phyloP scores from a whole-genome alignment of 805 yeast species.

The Starmera amethionina region DNA sequence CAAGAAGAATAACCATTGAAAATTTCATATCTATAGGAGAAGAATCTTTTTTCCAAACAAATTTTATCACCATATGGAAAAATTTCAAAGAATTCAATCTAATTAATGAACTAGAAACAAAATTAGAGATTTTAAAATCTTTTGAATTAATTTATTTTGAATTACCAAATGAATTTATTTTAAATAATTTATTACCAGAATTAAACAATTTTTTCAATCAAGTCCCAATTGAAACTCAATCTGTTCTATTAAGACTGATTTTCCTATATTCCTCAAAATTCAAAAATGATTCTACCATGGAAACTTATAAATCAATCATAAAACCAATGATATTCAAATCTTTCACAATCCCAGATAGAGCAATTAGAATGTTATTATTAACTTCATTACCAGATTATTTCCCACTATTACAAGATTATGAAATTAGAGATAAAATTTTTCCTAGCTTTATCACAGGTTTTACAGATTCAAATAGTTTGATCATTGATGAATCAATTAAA shows the following conservation, averaged over 20 bases:
- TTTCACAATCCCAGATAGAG: constrained; percentile 63
- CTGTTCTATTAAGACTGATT: constrained; percentile 17
- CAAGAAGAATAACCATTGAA: constrained; percentile 27
- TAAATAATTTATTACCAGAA: constrained; percentile 62
- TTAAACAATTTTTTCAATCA: constrained; percentile 34
- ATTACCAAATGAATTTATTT: constrained; percentile 44
- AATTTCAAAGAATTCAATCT: constrained; percentile 48
- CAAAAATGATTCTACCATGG: constrained; percentile 16
- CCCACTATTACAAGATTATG: constrained; percentile 40
- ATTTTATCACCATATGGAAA: constrained; percentile 41
- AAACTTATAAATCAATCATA: constrained; percentile 30
- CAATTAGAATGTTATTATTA: constrained; percentile 64
- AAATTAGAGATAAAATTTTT: constrained; percentile 62
- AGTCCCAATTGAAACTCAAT: constrained; percentile 17
- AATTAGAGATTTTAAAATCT: constrained; percentile 33
- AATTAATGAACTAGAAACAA: constrained; percentile 38
- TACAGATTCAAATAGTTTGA: constrained; percentile 71
- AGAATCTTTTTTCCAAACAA: constrained; percentile 25
- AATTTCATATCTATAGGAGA: constrained; percentile 18
- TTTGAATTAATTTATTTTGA: constrained; percentile 24
- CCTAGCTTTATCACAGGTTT: constrained; percentile 69
- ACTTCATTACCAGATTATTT: constrained; percentile 49
- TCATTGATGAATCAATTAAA: constrained; percentile 72
- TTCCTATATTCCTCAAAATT: constrained; percentile 16
- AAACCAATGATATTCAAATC: constrained; percentile 58